Evolutionary conservation across 2,329 filamentous ascomycete genomes (phyloP).

Genomic region (Pseudocercospora macadamiae): DNA sequence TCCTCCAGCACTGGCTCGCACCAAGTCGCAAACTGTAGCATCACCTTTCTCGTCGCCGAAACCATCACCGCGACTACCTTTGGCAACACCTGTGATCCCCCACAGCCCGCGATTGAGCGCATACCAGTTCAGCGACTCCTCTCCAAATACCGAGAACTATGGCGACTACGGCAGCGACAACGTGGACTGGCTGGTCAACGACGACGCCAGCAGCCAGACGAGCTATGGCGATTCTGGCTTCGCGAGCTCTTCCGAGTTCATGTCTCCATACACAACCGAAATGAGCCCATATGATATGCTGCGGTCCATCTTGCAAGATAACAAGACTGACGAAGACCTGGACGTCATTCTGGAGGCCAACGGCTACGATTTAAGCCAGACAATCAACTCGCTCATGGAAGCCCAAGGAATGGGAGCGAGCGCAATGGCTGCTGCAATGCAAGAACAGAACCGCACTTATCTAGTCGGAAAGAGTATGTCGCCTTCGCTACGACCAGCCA

Average conservation of each 20-base stretch:
- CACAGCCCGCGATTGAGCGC: slow-evolving; percentile 93
- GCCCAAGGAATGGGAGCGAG: slow-evolving; percentile 58
- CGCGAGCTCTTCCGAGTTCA: slow-evolving; percentile 79
- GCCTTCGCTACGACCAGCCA: slow-evolving; percentile 70
- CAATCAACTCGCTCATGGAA: slow-evolving; percentile 87
- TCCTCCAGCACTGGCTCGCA: slow-evolving; percentile 74
- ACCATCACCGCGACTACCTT: slow-evolving; percentile 86
- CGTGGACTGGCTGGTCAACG: slow-evolving; percentile 92
- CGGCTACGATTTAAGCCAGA: slow-evolving; percentile 90
- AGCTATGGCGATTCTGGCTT: slow-evolving; percentile 75
- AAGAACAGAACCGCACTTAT: slow-evolving; percentile 58
- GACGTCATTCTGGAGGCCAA: slow-evolving; percentile 86
- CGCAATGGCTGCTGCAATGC: slow-evolving; percentile 31
- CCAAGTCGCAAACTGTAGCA: slow-evolving; percentile 67
- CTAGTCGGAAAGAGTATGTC: slow-evolving; percentile 90
- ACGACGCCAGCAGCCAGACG: slow-evolving; percentile 76
- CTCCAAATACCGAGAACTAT: slow-evolving; percentile 80
- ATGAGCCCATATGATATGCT: slow-evolving; percentile 99
- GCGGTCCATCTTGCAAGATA: slow-evolving; percentile 87
- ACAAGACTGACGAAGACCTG: slow-evolving; percentile 90
- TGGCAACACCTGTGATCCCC: slow-evolving; percentile 86
- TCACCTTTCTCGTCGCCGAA: slow-evolving; percentile 94
- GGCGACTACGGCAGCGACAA: slow-evolving; percentile 92
- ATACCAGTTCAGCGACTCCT: slow-evolving; percentile 89
- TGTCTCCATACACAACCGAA: slow-evolving; percentile 70